A percentile compares a stretch with the other conserved stretches of the same genome.
Conservation (phyloP, 768 basidiomycete species). For the Lactifluus subvellereus region DNA sequence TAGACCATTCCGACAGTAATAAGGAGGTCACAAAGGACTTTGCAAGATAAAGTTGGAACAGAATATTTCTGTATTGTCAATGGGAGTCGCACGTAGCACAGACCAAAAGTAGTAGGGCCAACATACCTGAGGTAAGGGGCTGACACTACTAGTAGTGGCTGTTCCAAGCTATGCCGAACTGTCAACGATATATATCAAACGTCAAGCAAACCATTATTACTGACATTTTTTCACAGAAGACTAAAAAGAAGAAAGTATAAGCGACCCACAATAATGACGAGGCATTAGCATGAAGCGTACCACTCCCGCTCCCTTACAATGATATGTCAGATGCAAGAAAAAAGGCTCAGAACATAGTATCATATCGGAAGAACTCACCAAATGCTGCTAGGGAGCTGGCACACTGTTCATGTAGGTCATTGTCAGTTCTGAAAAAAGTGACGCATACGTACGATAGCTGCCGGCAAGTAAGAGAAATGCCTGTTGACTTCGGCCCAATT, state of each 20-base stretch:
- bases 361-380: neutral
- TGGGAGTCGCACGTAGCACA: neutral
- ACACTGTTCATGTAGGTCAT: neutral
- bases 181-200: neutral
- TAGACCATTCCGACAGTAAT: slow-evolving; percentile 4
- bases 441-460: neutral
- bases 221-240: neutral
- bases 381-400: neutral
- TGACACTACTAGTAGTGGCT: neutral
- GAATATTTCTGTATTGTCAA: neutral
- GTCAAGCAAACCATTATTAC: neutral
- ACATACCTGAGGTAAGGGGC: neutral
- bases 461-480: neutral
- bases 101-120: neutral
- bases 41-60: neutral
- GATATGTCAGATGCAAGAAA: neutral
- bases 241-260: neutral
- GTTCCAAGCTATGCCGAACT: neutral
- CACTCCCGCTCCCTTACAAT: neutral
- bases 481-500: neutral
- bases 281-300: neutral
- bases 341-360: neutral
- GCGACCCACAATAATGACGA: neutral
- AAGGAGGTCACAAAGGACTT: neutral
- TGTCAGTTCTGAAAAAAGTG: neutral